phyloP scores from a whole-genome alignment of 2,329 filamentous ascomycete species.

The Rhytidhysteron rufulum region DNA sequence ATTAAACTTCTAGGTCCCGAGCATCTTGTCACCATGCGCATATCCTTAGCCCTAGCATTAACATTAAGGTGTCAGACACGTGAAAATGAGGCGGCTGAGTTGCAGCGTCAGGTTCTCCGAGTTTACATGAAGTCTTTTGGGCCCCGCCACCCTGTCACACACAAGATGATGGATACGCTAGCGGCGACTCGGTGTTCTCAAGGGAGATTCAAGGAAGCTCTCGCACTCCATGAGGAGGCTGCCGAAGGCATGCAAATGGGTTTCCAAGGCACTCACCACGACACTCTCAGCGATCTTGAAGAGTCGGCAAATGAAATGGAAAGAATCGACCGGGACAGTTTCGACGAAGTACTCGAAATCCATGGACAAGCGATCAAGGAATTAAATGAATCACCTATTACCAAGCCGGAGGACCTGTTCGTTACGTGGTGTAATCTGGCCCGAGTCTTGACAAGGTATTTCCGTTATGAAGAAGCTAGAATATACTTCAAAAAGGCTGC shows the following conservation, averaged over 20 bases:
- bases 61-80: conserved; percentile 17
- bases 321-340: too few species aligned
- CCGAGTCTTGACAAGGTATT: conserved; percentile 2
- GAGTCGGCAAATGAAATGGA: too few species aligned
- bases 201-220: conserved; percentile 16
- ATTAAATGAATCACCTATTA: conserved; percentile 7
- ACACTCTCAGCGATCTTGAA: too few species aligned
- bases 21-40: conserved; percentile 14
- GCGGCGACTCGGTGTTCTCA: conserved; percentile 14
- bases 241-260: too few species aligned
- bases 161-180: conserved; percentile 20
- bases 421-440: conserved; percentile 8
- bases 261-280: too few species aligned
- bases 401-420: conserved; percentile 8
- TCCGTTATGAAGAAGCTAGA: conserved; percentile 7
- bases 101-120: conserved; percentile 18
- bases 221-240: too few species aligned
- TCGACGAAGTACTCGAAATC: conserved; percentile 15
- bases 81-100: conserved; percentile 17
- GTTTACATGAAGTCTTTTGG: conserved; percentile 16
- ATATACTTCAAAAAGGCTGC: conserved; percentile 15
- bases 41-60: conserved; percentile 15
- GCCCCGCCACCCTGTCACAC: conserved; percentile 14
- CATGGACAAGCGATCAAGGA: conserved; percentile 15
- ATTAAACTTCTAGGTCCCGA: conserved; percentile 16